Evolutionary conservation across 257 asterid genomes (phyloP).

Genomic region (Salvia splendens): DNA sequence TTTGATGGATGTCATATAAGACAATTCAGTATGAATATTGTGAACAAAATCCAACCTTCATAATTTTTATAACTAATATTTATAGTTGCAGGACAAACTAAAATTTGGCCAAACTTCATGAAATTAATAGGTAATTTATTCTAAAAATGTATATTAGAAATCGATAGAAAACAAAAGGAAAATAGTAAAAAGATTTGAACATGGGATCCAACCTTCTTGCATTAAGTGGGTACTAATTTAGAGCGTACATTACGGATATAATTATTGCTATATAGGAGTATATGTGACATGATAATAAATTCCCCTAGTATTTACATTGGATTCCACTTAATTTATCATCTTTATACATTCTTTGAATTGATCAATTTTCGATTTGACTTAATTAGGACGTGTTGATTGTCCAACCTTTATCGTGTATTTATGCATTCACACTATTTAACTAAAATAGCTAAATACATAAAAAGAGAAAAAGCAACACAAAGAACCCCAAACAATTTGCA

Average conservation of each 20-base stretch:
- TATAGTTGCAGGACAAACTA: too few species aligned
- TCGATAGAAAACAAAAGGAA: neutral
- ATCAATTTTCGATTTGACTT: neutral
- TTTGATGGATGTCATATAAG: too few species aligned
- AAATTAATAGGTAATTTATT: too few species aligned
- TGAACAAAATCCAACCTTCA: too few species aligned
- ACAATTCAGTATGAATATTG: too few species aligned
- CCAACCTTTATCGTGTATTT: neutral
- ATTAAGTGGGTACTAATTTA: too few species aligned
- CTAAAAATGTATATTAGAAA: neutral
- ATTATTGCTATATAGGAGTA: neutral
- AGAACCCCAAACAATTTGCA: too few species aligned
- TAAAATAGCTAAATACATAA: neutral
- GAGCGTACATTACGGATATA: neutral
- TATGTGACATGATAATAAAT: slow-evolving; percentile 1
- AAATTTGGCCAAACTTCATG: too few species aligned
- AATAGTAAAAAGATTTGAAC: neutral
- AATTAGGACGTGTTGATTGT: neutral
- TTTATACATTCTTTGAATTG: neutral
- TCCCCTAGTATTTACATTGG: neutral
- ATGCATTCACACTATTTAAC: neutral
- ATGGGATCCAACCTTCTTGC: neutral
- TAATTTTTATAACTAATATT: too few species aligned
- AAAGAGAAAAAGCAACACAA: too few species aligned
- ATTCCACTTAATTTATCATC: neutral